phyloP scores from a whole-genome alignment of 164 flowering plant species.

The Aristolochia contorta region DNA sequence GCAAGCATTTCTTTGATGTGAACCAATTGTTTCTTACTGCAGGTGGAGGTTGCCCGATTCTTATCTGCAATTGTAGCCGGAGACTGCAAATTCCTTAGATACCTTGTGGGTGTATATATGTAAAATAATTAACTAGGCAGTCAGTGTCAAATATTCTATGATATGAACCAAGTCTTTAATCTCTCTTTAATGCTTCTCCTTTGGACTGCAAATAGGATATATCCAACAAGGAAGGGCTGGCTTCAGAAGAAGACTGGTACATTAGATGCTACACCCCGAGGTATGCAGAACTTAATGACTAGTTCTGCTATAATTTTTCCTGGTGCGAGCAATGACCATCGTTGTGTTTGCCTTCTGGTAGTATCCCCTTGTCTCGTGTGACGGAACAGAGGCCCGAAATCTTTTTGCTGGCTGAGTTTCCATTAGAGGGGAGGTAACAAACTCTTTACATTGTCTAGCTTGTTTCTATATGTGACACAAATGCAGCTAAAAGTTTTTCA shows the following conservation, averaged over 20 bases:
- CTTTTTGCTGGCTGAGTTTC: slow-evolving; percentile 68
- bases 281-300: slow-evolving; percentile 18
- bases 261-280: slow-evolving; percentile 47
- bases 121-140: too few relatives aligned
- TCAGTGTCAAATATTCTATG: too few relatives aligned
- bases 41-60: slow-evolving; percentile 69
- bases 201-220: slow-evolving; percentile 47
- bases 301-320: background rate
- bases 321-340: too few relatives aligned
- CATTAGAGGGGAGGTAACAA: slow-evolving; percentile 58
- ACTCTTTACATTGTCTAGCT: background rate
- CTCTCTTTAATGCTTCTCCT: background rate
- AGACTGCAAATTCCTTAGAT: slow-evolving; percentile 55
- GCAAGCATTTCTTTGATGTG: background rate
- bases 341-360: slow-evolving; percentile 9
- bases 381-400: slow-evolving; percentile 55
- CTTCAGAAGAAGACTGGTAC: slow-evolving; percentile 69
- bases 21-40: slow-evolving; percentile 8
- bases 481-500: too few relatives aligned
- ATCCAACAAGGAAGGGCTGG: slow-evolving; percentile 88
- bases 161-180: background rate
- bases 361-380: slow-evolving; percentile 43
- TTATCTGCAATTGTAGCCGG: slow-evolving; percentile 53
- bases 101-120: slow-evolving; percentile 57
- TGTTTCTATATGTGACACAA: too few relatives aligned